phyloP scores from a whole-genome alignment of 768 basidiomycete species.

The Boletales sp. region DNA sequence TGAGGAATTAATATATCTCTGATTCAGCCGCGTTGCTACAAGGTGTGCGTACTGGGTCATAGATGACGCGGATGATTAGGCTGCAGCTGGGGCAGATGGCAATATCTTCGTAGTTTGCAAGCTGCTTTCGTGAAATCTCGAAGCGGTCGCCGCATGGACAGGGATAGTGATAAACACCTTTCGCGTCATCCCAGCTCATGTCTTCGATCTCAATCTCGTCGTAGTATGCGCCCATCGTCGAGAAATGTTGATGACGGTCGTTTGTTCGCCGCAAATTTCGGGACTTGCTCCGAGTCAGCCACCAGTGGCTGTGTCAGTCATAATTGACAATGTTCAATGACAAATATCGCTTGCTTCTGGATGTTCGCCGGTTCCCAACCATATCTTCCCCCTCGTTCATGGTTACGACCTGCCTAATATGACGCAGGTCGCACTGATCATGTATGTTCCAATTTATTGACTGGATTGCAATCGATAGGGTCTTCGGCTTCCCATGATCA shows the following conservation, averaged over 20 bases:
- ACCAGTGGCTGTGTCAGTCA: slow-evolving; percentile 2
- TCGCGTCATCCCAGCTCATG: slow-evolving; percentile 85
- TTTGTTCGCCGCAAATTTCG: neutral
- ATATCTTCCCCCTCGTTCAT: too few relatives aligned
- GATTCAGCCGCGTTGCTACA: neutral
- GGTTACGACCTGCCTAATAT: too few relatives aligned
- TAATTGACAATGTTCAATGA: too few relatives aligned
- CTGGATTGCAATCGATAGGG: too few relatives aligned
- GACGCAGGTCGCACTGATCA: too few relatives aligned
- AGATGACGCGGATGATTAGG: slow-evolving; percentile 87
- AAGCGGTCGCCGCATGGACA: slow-evolving; percentile 98
- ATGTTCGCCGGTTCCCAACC: too few relatives aligned
- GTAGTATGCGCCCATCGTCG: slow-evolving; percentile 78
- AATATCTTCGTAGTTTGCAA: slow-evolving; percentile 87
- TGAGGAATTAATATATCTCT: slow-evolving; percentile 1
- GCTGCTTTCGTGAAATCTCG: slow-evolving; percentile 85
- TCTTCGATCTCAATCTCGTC: slow-evolving; percentile 98
- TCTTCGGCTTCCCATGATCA: neutral
- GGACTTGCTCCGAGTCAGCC: slow-evolving; percentile 8
- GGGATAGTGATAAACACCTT: slow-evolving; percentile 89
- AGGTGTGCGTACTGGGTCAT: slow-evolving; percentile 75
- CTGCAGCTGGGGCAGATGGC: slow-evolving; percentile 97
- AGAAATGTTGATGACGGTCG: neutral
- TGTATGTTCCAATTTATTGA: too few relatives aligned
- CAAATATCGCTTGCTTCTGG: too few relatives aligned